Conservation (phyloP, 495 filamentous ascomycete species). For the Talaromyces proteolyticus region DNA sequence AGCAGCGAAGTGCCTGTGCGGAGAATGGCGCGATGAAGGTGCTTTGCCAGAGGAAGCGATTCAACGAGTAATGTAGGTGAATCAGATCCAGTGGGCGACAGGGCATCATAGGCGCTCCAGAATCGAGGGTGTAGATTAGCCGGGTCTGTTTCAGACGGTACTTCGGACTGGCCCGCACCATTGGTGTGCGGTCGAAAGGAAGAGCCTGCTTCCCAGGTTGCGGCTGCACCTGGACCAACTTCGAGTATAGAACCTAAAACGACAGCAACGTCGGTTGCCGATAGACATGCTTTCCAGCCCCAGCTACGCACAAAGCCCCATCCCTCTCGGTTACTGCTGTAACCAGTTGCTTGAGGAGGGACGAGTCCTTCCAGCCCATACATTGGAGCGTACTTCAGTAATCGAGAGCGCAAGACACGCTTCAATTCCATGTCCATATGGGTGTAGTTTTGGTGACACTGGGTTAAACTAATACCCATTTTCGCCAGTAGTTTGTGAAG, state of each 20-base stretch:
- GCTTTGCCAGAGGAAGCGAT: slow-evolving; percentile 78
- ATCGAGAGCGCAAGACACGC: slow-evolving; percentile 73
- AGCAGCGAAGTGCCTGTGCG: slow-evolving; percentile 86
- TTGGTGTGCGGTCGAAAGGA: slow-evolving; percentile 29
- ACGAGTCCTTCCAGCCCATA: slow-evolving; percentile 93
- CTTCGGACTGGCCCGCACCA: slow-evolving; percentile 13
- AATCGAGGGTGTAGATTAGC: slow-evolving; percentile 56
- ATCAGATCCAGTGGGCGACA: slow-evolving; percentile 40
- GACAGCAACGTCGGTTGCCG: slow-evolving; percentile 85
- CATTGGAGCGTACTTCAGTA: slow-evolving; percentile 82
- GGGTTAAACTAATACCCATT: slow-evolving; percentile 91
- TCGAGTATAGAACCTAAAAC: slow-evolving; percentile 88
- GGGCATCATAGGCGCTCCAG: slow-evolving; percentile 90
- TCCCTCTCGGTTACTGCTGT: slow-evolving; percentile 58
- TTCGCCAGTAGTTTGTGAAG: slow-evolving; percentile 96
- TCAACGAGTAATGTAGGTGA: slow-evolving; percentile 48
- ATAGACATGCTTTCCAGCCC: slow-evolving; percentile 94
- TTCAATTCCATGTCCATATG: slow-evolving; percentile 99
- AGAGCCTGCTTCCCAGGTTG: slow-evolving; percentile 31
- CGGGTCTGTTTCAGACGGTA: slow-evolving; percentile 25
- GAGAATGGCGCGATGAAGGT: slow-evolving; percentile 87
- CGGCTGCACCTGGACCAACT: slow-evolving; percentile 56
- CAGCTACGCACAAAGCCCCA: slow-evolving; percentile 97
- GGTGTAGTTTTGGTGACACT: slow-evolving; percentile 92
- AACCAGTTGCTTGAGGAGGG: slow-evolving; percentile 53